phyloP scores from a whole-genome alignment of 768 basidiomycete species.

The Guyanaporus albipodus region DNA sequence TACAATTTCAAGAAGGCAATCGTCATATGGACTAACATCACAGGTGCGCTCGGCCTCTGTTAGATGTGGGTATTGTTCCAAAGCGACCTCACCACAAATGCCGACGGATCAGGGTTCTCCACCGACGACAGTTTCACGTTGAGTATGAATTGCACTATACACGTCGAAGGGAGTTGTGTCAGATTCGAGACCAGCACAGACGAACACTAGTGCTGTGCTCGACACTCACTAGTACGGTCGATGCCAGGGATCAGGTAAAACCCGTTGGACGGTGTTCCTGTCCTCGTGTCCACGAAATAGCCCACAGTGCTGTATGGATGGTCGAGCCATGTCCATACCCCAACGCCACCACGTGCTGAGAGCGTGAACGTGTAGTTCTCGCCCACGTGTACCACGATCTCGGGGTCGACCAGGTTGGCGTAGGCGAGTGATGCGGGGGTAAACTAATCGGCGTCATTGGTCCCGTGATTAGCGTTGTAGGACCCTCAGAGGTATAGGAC shows the following conservation, averaged over 20 bases:
- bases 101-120: slow-evolving; percentile 34
- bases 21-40: no score
- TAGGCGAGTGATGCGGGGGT: slow-evolving; percentile 47
- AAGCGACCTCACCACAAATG: slow-evolving; percentile 49
- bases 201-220: no score
- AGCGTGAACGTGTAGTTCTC: slow-evolving; percentile 45
- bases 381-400: slow-evolving; percentile 34
- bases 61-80: slow-evolving; percentile 49
- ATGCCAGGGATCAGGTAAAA: slow-evolving; percentile 54
- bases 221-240: slow-evolving; percentile 45
- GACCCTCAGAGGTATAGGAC: slow-evolving; percentile 13
- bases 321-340: slow-evolving; percentile 57
- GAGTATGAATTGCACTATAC: slow-evolving; percentile 41
- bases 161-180: not conserved
- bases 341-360: slow-evolving; percentile 51
- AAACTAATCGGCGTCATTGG: slow-evolving; percentile 35
- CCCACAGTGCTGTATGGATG: slow-evolving; percentile 54
- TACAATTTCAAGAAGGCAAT: no score
- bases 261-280: slow-evolving; percentile 43
- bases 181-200: no score
- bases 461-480: not conserved
- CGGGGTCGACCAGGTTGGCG: slow-evolving; percentile 47
- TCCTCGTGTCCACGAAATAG: slow-evolving; percentile 44
- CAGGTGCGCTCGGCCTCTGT: no score
- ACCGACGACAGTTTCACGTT: slow-evolving; percentile 39